Percentiles rank a stretch among this genome's conserved stretches.
phyloP scores from a whole-genome alignment of 164 flowering plant genomes.

The Magnolia sinica region DNA sequence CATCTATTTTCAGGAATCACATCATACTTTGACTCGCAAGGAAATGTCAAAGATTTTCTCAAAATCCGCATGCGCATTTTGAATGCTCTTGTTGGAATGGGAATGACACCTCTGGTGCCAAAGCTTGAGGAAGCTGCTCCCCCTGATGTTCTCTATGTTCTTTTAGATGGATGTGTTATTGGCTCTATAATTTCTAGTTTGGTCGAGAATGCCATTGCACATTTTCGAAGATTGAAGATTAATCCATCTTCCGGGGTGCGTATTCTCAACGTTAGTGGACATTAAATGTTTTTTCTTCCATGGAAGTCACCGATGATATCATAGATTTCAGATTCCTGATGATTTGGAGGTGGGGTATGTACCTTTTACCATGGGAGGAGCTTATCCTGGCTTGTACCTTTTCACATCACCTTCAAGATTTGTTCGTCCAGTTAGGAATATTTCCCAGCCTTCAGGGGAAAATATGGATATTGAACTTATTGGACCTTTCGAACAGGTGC shows the following conservation, averaged over 20 bases:
- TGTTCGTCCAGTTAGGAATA: constrained; percentile 81
- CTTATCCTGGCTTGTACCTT: constrained; percentile 85
- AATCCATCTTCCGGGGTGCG: constrained; percentile 50
- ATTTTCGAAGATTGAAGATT: constrained; percentile 66
- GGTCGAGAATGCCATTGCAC: constrained; percentile 58
- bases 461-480: constrained; percentile 62
- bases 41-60: constrained; percentile 55
- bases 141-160: constrained; percentile 68
- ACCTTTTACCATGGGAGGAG: constrained; percentile 75
- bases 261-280: constrained; percentile 7
- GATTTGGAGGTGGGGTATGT: constrained; percentile 96
- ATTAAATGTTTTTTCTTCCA: background rate
- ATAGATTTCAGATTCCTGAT: constrained; percentile 59
- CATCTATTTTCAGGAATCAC: constrained; percentile 56
- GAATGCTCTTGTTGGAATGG: constrained; percentile 48
- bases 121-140: constrained; percentile 71
- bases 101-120: constrained; percentile 73
- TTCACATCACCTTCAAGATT: constrained; percentile 86
- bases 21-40: constrained; percentile 67
- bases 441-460: constrained; percentile 39
- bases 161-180: constrained; percentile 81
- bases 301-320: background rate
- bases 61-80: constrained; percentile 47
- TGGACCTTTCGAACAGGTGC: constrained; percentile 97
- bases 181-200: constrained; percentile 52